Evolutionary conservation across 306 rosid genomes (phyloP).

Genomic region (Mimosa bimucronata): DNA sequence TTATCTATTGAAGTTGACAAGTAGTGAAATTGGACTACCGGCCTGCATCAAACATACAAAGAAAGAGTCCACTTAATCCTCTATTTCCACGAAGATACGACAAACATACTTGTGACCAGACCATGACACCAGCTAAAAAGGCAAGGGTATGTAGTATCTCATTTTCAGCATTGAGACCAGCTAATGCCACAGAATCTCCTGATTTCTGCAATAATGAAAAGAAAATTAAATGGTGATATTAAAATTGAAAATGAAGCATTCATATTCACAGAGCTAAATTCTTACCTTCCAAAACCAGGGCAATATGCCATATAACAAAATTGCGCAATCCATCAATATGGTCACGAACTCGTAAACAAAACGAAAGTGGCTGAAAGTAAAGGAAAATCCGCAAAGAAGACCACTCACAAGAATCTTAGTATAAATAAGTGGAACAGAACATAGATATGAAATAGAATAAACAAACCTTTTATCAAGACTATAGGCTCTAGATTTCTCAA

Average conservation of each 20-base stretch:
- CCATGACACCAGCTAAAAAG: constrained; percentile 80
- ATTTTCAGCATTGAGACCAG: constrained; percentile 82
- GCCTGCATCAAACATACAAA: constrained; percentile 2
- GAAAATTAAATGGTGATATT: constrained; percentile 15
- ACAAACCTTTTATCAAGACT: no score
- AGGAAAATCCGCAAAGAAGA: constrained; percentile 31
- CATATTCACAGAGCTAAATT: constrained; percentile 38
- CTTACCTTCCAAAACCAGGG: constrained; percentile 99
- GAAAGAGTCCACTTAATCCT: no score
- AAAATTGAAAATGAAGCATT: constrained; percentile 26
- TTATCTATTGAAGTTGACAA: neutral
- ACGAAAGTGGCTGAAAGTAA: constrained; percentile 67
- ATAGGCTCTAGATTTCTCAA: no score
- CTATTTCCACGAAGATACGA: no score
- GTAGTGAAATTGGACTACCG: neutral
- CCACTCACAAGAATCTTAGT: neutral
- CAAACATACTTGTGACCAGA: no score
- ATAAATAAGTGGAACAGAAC: constrained; percentile 11
- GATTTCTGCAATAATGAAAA: constrained; percentile 72
- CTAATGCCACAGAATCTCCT: constrained; percentile 59
- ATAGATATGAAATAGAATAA: no score
- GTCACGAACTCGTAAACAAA: constrained; percentile 87
- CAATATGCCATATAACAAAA: constrained; percentile 72
- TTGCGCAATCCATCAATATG: constrained; percentile 81
- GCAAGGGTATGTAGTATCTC: constrained; percentile 89